These are phyloP conservation scores for Fusarium caatingaense DNA, from an alignment of 2,329 filamentous ascomycete species.

Conservation along the genomic window DNA sequence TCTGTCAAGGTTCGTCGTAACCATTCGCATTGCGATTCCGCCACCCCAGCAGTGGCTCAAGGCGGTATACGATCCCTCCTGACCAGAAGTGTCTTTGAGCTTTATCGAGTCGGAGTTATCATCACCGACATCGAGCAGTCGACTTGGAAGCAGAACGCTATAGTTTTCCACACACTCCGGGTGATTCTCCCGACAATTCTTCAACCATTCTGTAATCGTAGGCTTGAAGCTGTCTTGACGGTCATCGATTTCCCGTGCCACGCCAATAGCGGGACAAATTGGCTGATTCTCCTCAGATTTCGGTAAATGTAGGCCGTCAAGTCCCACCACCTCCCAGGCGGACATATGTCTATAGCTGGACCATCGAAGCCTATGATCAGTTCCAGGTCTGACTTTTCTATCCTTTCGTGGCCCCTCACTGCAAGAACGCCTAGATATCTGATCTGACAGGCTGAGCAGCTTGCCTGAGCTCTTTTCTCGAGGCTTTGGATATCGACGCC, in stretches of 20 bases:
- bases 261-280: accelerated
- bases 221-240: neutral
- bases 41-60: neutral
- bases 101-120: accelerated
- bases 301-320: neutral
- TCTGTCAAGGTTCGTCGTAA: accelerated
- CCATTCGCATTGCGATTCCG: neutral
- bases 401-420: neutral
- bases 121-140: accelerated
- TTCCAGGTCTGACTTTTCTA: neutral
- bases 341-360: neutral
- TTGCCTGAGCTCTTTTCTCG: accelerated
- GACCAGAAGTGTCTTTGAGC: accelerated
- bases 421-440: neutral
- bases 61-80: neutral
- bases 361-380: neutral
- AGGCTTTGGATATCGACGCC: neutral
- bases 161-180: accelerated
- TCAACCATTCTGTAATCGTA: accelerated
- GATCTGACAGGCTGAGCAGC: neutral
- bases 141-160: neutral
- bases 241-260: neutral
- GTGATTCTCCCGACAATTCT: neutral
- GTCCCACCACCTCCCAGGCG: neutral
- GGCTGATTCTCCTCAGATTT: accelerated